Conservation (phyloP, 768 basidiomycete species). For the Multifurca ochricompacta region DNA sequence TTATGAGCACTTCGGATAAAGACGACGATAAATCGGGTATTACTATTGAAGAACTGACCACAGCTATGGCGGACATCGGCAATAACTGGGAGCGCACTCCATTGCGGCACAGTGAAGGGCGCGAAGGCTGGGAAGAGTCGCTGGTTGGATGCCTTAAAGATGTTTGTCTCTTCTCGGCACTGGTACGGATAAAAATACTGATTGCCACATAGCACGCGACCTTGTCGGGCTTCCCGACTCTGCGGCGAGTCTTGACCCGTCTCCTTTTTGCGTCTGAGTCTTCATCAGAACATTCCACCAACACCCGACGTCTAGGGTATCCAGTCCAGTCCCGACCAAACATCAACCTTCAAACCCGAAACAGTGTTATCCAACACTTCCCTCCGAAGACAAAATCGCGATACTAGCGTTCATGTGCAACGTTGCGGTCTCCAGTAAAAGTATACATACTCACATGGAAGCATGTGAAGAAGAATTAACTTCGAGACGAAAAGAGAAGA, state of each 20-base stretch:
- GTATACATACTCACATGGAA: slow-evolving; percentile 84
- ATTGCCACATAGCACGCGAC: slow-evolving; percentile 56
- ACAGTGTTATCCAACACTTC: slow-evolving; percentile 66
- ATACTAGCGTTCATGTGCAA: slow-evolving; percentile 87
- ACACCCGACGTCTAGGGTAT: slow-evolving; percentile 39
- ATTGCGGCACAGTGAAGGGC: slow-evolving; percentile 60
- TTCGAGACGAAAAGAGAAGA: slow-evolving; percentile 89
- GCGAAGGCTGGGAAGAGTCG: slow-evolving; percentile 89
- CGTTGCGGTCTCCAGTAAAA: slow-evolving; percentile 82
- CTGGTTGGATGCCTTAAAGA: slow-evolving; percentile 84
- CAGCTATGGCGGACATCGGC: slow-evolving; percentile 71
- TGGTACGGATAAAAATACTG: not conserved
- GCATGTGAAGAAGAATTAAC: slow-evolving; percentile 84
- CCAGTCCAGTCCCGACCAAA: slow-evolving; percentile 37
- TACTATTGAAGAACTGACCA: slow-evolving; percentile 52
- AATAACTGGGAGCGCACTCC: slow-evolving; percentile 82
- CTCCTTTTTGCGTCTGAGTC: slow-evolving; percentile 63
- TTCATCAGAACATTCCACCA: slow-evolving; percentile 34
- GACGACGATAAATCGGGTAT: slow-evolving; percentile 46
- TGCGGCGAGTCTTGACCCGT: slow-evolving; percentile 63
- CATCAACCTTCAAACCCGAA: slow-evolving; percentile 44
- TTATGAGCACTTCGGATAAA: slow-evolving; percentile 38
- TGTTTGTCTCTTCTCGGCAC: slow-evolving; percentile 43
- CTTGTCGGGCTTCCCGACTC: slow-evolving; percentile 57
- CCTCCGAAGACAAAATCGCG: slow-evolving; percentile 72